Evolutionary conservation across 2,329 filamentous ascomycete species (phyloP), one percentile per base, ranked within the genome.

Genomic region (Colletotrichum costaricense): DNA sequence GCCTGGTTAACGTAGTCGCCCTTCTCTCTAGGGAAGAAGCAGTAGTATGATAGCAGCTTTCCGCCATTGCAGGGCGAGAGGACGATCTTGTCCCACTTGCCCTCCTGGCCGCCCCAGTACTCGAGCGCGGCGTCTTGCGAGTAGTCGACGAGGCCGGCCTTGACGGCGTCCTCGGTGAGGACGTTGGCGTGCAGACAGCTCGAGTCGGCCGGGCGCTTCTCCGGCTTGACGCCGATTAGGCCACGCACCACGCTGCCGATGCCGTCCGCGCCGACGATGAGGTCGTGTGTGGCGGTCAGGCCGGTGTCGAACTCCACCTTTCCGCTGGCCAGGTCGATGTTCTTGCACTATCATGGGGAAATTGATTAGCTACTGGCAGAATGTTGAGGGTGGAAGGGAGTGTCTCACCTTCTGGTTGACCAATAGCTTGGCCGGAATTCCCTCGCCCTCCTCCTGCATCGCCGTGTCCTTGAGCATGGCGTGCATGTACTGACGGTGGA

Each of bases 401-500:
- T 1, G 24, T 76, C 80, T 73, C 79, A 87, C 87, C 75, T 84
- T 83, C 79, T 92, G 86, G 73, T 93, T 91, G 0, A 92, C 86
- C 2, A 86, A 67, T 2, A 93, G 78, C 74, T 82, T 86, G 0
- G 84, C 89, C 0, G 91, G 89, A 1, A 73, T 80, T 0, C 91
- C 91, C 54, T 86, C 82, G 0, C 91, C 90, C 57, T 84, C 79
- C 52, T 86, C 84, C 8, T 86, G 85, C 73, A 89, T 69, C 0
- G 91, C 91, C 63, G 85, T 83, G 24, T 92, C 89, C 82, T 88
- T 91, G 28, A 93, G 80, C 90, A 93, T 93, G 7, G 83, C 78
- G 76, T 93, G 92, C 91, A 93, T 93, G 74, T 93, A 87, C 77
- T 92, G 89, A 0, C 91, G 85, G 77, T 93, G 91, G 76, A 93